Base-by-base conservation (phyloP, 345 rosid species). In the Corymbia maculata region DNA sequence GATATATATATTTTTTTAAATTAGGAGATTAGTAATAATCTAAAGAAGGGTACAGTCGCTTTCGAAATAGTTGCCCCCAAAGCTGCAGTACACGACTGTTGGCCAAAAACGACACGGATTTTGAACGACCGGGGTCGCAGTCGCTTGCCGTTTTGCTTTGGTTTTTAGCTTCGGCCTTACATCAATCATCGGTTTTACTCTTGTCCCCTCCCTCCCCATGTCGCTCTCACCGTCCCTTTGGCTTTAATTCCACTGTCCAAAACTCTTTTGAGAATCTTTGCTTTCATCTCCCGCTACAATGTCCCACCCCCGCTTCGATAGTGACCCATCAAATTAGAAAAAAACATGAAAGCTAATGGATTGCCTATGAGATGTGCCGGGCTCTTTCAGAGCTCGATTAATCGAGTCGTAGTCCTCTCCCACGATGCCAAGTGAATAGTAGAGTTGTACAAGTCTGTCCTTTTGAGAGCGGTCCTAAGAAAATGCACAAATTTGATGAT, bases 61-160 rank as follows among this genome's bases (percentile, higher is more conserved):
- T 9, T 75, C 82, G 82, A 36, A 75, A 75, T 36, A 52, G 88
- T 87, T 87, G 88, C 88, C 86, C 88, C 70, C 88, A 79, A 87
- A 79, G 88, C 36, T 79, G 24, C 66, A 79, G 88, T 22, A 53
- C 30, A 42, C 22, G 17, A 32, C 16, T 45, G 22, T 11, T 36
- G 66, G 44, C 82, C 24, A 52, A 52, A 52, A 87, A 79, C 79
- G 79, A 55, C 51, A 8, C 13, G 44, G 32, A 49, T 87, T 28
- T 87, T 68, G 61, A 75, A 19, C 64, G 52, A 52, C 85, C 68
- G 52, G 24, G 88, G 85, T 87, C 88, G 44, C 64, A 7, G 45
- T 70, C 88, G 28, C 24, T 79, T 12, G 88, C 88, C 88, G 88
- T 75, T 87, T 55, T 30, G 50, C 80, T 79, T 52, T 57, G 88